phyloP scores from a whole-genome alignment of 73 alveolate genomes.

The Paramecium octaurelia region DNA sequence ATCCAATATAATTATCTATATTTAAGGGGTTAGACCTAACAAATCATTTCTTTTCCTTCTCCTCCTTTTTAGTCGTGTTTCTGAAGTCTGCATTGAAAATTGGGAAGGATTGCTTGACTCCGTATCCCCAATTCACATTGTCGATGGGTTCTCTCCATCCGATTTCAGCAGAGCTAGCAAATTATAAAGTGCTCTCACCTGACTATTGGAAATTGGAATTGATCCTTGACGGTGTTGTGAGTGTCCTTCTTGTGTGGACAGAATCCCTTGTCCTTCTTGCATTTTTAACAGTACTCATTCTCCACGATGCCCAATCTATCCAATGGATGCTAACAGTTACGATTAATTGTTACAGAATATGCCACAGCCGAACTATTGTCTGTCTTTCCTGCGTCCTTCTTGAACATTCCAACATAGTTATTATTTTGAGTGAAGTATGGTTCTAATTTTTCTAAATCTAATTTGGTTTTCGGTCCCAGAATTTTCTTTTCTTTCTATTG shows the following conservation, averaged over 20 bases:
- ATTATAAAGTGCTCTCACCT: not conserved
- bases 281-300: constrained; percentile 54
- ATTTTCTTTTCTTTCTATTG: constrained; percentile 56
- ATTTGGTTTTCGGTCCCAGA: constrained; percentile 39
- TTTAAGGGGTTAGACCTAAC: not conserved
- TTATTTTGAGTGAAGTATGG: constrained; percentile 52
- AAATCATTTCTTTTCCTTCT: not conserved
- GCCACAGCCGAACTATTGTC: constrained; percentile 50
- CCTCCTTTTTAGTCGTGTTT: not conserved
- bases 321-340: constrained; percentile 45
- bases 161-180: constrained; percentile 4
- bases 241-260: constrained; percentile 48
- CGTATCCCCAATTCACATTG: constrained; percentile 55
- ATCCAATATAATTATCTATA: not conserved
- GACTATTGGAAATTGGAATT: constrained; percentile 26
- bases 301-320: constrained; percentile 54
- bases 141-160: constrained; percentile 62
- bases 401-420: constrained; percentile 53
- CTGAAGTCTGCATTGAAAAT: constrained; percentile 6
- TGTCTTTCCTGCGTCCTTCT: constrained; percentile 40
- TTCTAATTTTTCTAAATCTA: constrained; percentile 53
- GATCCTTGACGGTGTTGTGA: not conserved
- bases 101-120: not conserved
- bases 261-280: constrained; percentile 56
- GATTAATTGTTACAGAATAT: constrained; percentile 22